Evolutionary conservation across 495 filamentous ascomycete genomes (phyloP).

Genomic region (Aspergillus ellipticus): DNA sequence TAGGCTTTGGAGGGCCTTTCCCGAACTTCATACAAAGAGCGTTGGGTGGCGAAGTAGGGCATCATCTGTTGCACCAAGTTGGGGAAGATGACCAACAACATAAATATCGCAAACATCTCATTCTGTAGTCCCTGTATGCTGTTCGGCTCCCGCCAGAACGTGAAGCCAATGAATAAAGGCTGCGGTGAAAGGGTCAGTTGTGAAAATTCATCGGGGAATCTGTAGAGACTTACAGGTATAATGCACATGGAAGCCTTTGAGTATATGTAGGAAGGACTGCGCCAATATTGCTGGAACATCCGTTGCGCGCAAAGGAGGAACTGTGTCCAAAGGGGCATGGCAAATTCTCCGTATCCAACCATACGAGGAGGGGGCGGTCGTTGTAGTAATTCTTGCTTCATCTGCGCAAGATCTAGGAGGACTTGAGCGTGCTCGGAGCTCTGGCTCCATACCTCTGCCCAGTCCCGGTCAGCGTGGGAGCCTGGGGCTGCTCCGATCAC

Average conservation of each 20-base stretch:
- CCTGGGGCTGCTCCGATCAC: conserved; percentile 86
- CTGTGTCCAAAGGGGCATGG: conserved; percentile 49
- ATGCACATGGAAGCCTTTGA: conserved; percentile 59
- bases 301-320: conserved; percentile 48
- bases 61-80: conserved; percentile 79
- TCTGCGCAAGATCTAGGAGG: conserved; percentile 59
- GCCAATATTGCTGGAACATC: conserved; percentile 88
- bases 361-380: conserved; percentile 36
- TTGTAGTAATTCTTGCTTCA: conserved; percentile 51
- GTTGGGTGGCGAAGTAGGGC: conserved; percentile 76
- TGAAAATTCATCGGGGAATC: not conserved
- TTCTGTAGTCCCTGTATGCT: conserved; percentile 78
- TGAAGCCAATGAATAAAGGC: conserved; percentile 82
- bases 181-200: conserved; percentile 45
- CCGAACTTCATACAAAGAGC: conserved; percentile 77
- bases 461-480: conserved; percentile 68
- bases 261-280: conserved; percentile 82
- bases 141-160: conserved; percentile 71
- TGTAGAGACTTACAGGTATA: conserved; percentile 24
- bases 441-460: conserved; percentile 72
- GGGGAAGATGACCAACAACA: conserved; percentile 73
- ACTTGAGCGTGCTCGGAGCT: conserved; percentile 64
- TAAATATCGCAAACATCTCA: conserved; percentile 83
- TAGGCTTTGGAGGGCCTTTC: conserved; percentile 84
- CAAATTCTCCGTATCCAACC: conserved; percentile 44